phyloP scores from a whole-genome alignment of 2,329 filamentous ascomycete species.

The Zelopaecilomyces penicillatus region DNA sequence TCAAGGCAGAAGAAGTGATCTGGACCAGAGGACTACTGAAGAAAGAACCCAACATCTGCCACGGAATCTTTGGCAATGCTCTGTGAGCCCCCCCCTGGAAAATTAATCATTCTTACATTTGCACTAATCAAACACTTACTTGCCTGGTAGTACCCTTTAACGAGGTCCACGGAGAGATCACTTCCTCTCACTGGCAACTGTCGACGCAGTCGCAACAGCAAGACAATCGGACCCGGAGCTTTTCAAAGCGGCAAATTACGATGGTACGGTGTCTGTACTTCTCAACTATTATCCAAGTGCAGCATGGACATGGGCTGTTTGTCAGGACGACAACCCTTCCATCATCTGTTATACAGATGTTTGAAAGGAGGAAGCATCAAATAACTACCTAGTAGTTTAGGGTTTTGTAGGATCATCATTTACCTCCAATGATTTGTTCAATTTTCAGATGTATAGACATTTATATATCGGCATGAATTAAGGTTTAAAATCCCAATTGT shows the following conservation, averaged over 20 bases:
- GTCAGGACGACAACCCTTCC: conserved; percentile 22
- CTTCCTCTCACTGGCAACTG: conserved; percentile 49
- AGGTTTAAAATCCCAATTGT: too few species aligned
- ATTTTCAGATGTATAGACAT: too few species aligned
- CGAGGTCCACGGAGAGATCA: conserved; percentile 35
- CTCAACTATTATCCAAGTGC: conserved; percentile 28
- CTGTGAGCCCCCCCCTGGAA: conserved; percentile 33
- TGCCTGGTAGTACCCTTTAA: conserved; percentile 19
- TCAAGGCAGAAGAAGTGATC: conserved; percentile 42
- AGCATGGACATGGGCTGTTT: conserved; percentile 31
- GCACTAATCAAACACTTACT: conserved; percentile 12
- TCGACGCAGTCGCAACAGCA: conserved; percentile 42
- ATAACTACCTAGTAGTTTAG: too few species aligned
- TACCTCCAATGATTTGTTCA: too few species aligned
- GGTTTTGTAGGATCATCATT: too few species aligned
- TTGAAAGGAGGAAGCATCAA: too few species aligned
- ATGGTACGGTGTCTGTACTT: conserved; percentile 21
- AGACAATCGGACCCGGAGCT: conserved; percentile 21
- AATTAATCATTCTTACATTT: too few species aligned
- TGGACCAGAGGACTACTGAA: conserved; percentile 51
- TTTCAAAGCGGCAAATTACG: conserved; percentile 31
- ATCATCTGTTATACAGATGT: conserved; percentile 29
- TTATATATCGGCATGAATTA: too few species aligned
- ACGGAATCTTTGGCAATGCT: conserved; percentile 57
- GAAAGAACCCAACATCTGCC: conserved; percentile 58